A percentile compares a stretch with the other conserved stretches of the same genome.
Conservation (phyloP, 1,284 basidiomycete species). For the Trichosporon sp. region DNA sequence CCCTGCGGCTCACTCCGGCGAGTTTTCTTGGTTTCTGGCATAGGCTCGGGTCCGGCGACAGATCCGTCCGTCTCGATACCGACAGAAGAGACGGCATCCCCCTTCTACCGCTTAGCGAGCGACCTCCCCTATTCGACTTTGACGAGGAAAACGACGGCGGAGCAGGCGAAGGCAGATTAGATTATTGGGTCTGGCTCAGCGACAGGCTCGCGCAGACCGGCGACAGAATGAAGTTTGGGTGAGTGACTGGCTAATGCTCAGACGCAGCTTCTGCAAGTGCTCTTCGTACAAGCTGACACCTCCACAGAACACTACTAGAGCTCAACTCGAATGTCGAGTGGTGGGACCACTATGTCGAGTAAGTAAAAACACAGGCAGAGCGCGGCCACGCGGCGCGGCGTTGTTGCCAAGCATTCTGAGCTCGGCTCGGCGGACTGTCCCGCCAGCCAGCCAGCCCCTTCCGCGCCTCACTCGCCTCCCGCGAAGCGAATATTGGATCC, state of each 20-base stretch:
- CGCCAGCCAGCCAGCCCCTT: too few relatives aligned
- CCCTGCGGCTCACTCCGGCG: not conserved
- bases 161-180: not conserved
- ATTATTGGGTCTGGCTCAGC: conserved; percentile 31
- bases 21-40: not conserved
- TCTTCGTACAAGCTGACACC: not conserved
- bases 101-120: conserved; percentile 5
- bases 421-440: too few relatives aligned
- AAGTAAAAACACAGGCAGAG: too few relatives aligned
- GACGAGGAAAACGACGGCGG: not conserved
- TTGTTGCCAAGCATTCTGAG: not conserved
- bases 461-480: too few relatives aligned
- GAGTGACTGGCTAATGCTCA: conserved; percentile 11
- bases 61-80: conserved; percentile 11
- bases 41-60: conserved; percentile 12
- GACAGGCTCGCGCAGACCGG: conserved; percentile 23
- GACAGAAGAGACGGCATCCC: conserved; percentile 7
- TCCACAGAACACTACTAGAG: conserved; percentile 63
- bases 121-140: not conserved
- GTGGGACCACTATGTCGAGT: conserved; percentile 82
- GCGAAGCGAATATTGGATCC: too few relatives aligned
- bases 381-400: not conserved
- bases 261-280: not conserved
- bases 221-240: conserved; percentile 51
- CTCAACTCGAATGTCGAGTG: conserved; percentile 93